A percentile compares a stretch with the other conserved stretches of the same genome.
phyloP scores from a whole-genome alignment of 164 flowering plant species.

The Magnolia officinalis region DNA sequence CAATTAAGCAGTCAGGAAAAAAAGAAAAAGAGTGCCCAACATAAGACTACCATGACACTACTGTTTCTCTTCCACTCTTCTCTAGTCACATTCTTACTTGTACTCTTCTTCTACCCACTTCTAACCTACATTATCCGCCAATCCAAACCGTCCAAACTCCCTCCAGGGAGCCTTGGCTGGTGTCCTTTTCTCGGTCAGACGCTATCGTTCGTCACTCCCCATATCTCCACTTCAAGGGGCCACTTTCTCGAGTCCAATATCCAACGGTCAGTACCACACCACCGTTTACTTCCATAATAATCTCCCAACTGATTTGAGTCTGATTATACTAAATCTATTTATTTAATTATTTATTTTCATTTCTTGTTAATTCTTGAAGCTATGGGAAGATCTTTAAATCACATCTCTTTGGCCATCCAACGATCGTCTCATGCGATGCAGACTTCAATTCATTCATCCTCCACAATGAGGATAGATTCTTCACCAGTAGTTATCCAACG shows the following conservation, averaged over 20 bases:
- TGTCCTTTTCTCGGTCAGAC: conserved; percentile 9
- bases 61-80: background rate
- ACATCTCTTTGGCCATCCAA: conserved; percentile 15
- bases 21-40: background rate
- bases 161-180: conserved; percentile 15
- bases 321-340: too few species aligned
- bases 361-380: background rate
- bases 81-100: background rate
- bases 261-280: conserved; percentile 3
- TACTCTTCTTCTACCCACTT: background rate
- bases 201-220: conserved; percentile 7
- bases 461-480: conserved; percentile 14
- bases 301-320: too few species aligned
- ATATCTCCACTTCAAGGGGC: conserved; percentile 9
- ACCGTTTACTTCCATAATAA: background rate
- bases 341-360: background rate
- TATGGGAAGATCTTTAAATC: conserved; percentile 14
- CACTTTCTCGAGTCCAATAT: conserved; percentile 6
- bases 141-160: conserved; percentile 7
- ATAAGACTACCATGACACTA: background rate
- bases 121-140: background rate
- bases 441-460: conserved; percentile 13
- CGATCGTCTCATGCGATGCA: conserved; percentile 11
- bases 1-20: too few species aligned
- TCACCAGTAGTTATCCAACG: conserved; percentile 11